Conservation (phyloP, 2,329 filamentous ascomycete species). For the Rhynchosporium secalis region DNA sequence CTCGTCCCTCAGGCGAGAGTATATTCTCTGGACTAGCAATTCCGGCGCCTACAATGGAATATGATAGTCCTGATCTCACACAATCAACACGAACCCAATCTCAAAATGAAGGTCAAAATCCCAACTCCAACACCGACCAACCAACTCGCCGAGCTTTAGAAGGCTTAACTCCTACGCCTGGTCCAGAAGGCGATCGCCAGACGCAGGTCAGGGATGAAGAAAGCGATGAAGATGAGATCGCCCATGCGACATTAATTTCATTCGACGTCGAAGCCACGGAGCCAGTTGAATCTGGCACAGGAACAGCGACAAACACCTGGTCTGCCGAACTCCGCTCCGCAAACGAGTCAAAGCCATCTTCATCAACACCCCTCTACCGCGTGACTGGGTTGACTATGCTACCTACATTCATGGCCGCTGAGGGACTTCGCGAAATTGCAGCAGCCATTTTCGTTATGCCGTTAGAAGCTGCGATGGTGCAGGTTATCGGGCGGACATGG, state of each 20-base stretch:
- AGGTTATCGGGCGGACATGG: conserved; percentile 35
- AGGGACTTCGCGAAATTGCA: conserved; percentile 36
- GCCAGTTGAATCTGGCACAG: conserved; percentile 27
- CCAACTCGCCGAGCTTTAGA: conserved; percentile 38
- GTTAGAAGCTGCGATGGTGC: conserved; percentile 38
- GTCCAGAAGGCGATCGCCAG: too few relatives aligned
- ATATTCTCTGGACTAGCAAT: conserved; percentile 33
- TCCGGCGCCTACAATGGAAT: conserved; percentile 26
- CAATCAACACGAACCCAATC: background rate
- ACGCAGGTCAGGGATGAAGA: conserved; percentile 30
- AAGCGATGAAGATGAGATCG: conserved; percentile 37
- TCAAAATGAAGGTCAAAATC: background rate
- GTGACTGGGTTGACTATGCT: conserved; percentile 40
- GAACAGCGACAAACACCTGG: conserved; percentile 34
- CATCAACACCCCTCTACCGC: conserved; percentile 33
- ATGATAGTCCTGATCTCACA: conserved; percentile 30
- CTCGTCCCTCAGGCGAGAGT: conserved; percentile 36
- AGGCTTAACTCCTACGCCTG: conserved; percentile 28
- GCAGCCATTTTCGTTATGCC: conserved; percentile 36
- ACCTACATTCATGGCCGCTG: conserved; percentile 38
- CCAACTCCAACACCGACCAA: conserved; percentile 29
- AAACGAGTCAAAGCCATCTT: conserved; percentile 33
- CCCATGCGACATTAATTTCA: conserved; percentile 39
- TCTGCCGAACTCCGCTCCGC: conserved; percentile 41
- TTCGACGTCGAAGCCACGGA: conserved; percentile 40